Percentiles rank a stretch among this genome's conserved stretches.
Conservation (phyloP, 257 asterid species). For the Cinchona pubescens region DNA sequence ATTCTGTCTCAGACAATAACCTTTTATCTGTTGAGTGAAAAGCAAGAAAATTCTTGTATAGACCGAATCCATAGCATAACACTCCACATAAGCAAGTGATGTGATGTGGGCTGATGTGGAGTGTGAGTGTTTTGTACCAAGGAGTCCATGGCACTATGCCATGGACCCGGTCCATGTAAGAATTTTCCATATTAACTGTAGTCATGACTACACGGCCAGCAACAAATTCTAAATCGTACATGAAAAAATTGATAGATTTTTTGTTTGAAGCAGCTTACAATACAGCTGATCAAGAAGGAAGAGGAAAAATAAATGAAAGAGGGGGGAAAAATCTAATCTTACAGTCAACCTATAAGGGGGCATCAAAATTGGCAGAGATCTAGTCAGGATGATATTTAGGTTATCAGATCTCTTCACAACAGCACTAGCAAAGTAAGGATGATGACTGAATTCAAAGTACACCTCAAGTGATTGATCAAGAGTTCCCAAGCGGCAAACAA, state of each 20-base stretch:
- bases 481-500: conserved; percentile 67
- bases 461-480: conserved; percentile 76
- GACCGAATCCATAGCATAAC: too few relatives aligned
- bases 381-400: conserved; percentile 26
- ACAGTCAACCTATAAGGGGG: conserved; percentile 7
- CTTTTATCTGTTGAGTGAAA: background rate
- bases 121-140: too few relatives aligned
- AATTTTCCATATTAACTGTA: background rate
- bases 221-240: conserved; percentile 2
- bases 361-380: conserved; percentile 41
- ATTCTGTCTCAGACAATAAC: conserved; percentile 8
- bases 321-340: conserved; percentile 1
- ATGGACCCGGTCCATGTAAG: too few relatives aligned
- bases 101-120: too few relatives aligned
- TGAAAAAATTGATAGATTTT: too few relatives aligned
- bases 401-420: conserved; percentile 92
- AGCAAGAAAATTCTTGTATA: too few relatives aligned
- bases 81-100: too few relatives aligned
- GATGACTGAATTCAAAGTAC: conserved; percentile 76
- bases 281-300: conserved; percentile 5
- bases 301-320: conserved; percentile 12
- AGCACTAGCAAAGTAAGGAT: conserved; percentile 86
- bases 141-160: too few relatives aligned
- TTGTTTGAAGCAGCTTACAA: background rate
- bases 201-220: conserved; percentile 16